phyloP scores from a whole-genome alignment of 306 rosid species.

The Cucumis cinereus region DNA sequence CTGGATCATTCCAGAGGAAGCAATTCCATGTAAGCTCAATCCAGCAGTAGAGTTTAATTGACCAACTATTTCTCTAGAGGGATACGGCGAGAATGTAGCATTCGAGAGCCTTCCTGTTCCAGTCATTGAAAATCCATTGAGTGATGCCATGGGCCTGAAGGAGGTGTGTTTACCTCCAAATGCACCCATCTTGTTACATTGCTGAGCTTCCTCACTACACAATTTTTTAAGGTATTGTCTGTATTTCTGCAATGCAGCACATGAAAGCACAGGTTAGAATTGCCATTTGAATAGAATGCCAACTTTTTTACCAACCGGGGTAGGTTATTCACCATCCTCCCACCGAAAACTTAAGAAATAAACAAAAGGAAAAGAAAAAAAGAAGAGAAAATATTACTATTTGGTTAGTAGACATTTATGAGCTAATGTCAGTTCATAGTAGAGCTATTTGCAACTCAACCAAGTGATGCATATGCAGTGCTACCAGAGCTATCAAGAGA shows the following conservation, averaged over 20 bases:
- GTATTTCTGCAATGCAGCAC: conserved; percentile 44
- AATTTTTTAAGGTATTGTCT: conserved; percentile 39
- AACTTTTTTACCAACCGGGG: neutral
- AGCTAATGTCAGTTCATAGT: neutral
- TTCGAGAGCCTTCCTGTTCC: conserved; percentile 31
- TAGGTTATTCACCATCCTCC: neutral
- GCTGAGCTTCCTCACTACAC: conserved; percentile 18
- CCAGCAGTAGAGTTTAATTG: conserved; percentile 35
- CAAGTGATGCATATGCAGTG: neutral
- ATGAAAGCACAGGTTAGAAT: neutral
- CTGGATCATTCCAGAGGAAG: conserved; percentile 31
- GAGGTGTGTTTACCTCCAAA: conserved; percentile 29
- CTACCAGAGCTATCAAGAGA: neutral
- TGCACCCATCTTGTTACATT: conserved; percentile 20
- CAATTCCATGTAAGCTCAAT: conserved; percentile 30
- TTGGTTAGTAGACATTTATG: neutral
- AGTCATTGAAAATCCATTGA: conserved; percentile 33
- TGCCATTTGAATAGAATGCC: neutral
- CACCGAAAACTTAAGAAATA: neutral
- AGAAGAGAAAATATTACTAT: neutral
- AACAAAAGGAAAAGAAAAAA: neutral
- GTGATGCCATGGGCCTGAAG: conserved; percentile 28
- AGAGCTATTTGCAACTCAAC: neutral
- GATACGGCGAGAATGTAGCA: conserved; percentile 26
- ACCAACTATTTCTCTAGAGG: conserved; percentile 28